Evolutionary conservation across 148 eudicot species (phyloP).

Genomic region (Heliosperma pusillum): DNA sequence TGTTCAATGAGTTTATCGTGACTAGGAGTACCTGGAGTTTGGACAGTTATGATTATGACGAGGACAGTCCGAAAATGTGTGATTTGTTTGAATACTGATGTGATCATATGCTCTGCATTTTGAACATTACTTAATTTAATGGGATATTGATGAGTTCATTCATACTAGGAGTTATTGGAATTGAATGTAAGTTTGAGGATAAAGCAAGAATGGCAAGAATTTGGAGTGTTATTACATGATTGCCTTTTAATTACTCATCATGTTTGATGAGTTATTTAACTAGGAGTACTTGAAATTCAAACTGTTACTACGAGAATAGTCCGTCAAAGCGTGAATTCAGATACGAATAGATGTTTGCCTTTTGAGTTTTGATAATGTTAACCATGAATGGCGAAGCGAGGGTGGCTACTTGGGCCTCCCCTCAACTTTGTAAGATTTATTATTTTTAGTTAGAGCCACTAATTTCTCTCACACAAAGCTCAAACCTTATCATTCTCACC

Average conservation of each 20-base stretch:
- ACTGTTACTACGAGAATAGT: not conserved
- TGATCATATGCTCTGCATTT: not conserved
- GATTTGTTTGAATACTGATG: not conserved
- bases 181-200: not conserved
- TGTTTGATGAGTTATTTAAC: not conserved
- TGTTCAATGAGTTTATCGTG: not conserved
- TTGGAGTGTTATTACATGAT: not conserved
- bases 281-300: not conserved
- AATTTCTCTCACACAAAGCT: too few relatives aligned
- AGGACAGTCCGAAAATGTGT: not conserved
- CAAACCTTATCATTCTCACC: not conserved
- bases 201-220: not conserved
- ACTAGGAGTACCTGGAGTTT: not conserved
- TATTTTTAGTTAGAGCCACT: not conserved
- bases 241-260: not conserved
- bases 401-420: not conserved
- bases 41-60: not conserved
- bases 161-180: not conserved
- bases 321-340: not conserved
- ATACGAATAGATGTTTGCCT: not conserved
- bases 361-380: not conserved
- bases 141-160: not conserved
- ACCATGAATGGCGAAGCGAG: not conserved
- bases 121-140: not conserved
- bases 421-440: not conserved